A percentile compares a stretch with the other conserved stretches of the same genome.
These are phyloP conservation scores for Candida patagonica DNA, from an alignment of 805 yeast genomes.

Conservation along the genomic window DNA sequence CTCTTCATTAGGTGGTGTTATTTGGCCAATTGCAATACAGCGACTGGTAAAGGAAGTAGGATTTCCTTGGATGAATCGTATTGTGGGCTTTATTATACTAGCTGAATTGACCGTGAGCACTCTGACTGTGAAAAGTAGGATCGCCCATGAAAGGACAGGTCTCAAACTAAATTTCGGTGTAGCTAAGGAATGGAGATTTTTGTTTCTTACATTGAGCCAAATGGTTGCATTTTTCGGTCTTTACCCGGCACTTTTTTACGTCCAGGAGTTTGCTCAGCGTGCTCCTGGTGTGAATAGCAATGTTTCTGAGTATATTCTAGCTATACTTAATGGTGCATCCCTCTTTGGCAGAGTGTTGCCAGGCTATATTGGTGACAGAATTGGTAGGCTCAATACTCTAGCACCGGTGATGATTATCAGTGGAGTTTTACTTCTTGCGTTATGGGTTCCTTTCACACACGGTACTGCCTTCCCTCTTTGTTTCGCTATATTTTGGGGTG, in stretches of 20 bases:
- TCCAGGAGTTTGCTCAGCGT: conserved; percentile 21
- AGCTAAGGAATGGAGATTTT: conserved; percentile 18
- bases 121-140: conserved; percentile 5
- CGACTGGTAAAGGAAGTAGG: conserved; percentile 37
- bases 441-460: conserved; percentile 14
- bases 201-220: conserved; percentile 14
- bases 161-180: conserved; percentile 17
- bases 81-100: conserved; percentile 34
- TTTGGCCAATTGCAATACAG: conserved; percentile 37
- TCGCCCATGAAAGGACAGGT: conserved; percentile 6
- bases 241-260: conserved; percentile 26
- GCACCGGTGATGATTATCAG: conserved; percentile 24
- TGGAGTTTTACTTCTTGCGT: conserved; percentile 24
- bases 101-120: conserved; percentile 9
- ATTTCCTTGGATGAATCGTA: conserved; percentile 45
- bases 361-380: conserved; percentile 39
- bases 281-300: conserved; percentile 10
- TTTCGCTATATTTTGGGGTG: conserved; percentile 29
- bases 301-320: conserved; percentile 21
- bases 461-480: conserved; percentile 17
- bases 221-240: conserved; percentile 19
- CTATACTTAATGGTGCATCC: conserved; percentile 29
- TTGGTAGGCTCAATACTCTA: conserved; percentile 37
- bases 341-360: conserved; percentile 41
- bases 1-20: conserved; percentile 43